Evolutionary conservation across 2,329 filamentous ascomycete genomes (phyloP).

Genomic region (Tolypocladium amazonense): DNA sequence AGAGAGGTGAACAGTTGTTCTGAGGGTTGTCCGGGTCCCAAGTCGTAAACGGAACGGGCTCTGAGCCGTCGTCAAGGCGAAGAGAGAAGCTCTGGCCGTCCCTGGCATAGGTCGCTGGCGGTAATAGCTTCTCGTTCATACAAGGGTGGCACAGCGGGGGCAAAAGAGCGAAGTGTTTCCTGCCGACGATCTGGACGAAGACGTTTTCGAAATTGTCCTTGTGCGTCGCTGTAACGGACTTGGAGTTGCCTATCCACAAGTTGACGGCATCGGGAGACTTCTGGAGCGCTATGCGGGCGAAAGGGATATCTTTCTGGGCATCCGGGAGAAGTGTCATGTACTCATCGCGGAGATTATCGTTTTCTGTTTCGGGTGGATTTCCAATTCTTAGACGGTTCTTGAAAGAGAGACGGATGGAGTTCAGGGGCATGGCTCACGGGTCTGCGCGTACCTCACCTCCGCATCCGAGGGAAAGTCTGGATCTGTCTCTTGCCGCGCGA

Average conservation of each 20-base stretch:
- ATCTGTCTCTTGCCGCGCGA: slow-evolving; percentile 45
- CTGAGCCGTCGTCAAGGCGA: slow-evolving; percentile 20
- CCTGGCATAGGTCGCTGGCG: slow-evolving; percentile 47
- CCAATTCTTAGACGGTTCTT: background rate
- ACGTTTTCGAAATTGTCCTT: slow-evolving; percentile 82
- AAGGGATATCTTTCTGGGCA: slow-evolving; percentile 55
- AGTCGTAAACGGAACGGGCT: slow-evolving; percentile 52
- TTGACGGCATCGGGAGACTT: slow-evolving; percentile 65
- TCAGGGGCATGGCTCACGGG: slow-evolving; percentile 37
- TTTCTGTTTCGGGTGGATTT: slow-evolving; percentile 38
- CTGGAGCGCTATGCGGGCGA: slow-evolving; percentile 60
- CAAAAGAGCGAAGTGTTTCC: slow-evolving; percentile 65
- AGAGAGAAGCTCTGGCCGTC: slow-evolving; percentile 16
- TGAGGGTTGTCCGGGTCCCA: slow-evolving; percentile 62
- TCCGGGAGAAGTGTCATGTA: slow-evolving; percentile 53
- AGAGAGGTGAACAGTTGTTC: slow-evolving; percentile 43
- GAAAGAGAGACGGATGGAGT: background rate
- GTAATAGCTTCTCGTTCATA: slow-evolving; percentile 52
- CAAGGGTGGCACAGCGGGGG: slow-evolving; percentile 61
- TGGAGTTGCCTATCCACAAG: slow-evolving; percentile 69
- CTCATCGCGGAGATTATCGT: slow-evolving; percentile 70
- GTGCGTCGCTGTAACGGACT: slow-evolving; percentile 61
- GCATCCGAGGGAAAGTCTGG: slow-evolving; percentile 14
- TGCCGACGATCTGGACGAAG: slow-evolving; percentile 64
- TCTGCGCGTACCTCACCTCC: slow-evolving; percentile 64